phyloP scores from a whole-genome alignment of 176 grass and related monocot species.

The Chrysopogon serrulatus region DNA sequence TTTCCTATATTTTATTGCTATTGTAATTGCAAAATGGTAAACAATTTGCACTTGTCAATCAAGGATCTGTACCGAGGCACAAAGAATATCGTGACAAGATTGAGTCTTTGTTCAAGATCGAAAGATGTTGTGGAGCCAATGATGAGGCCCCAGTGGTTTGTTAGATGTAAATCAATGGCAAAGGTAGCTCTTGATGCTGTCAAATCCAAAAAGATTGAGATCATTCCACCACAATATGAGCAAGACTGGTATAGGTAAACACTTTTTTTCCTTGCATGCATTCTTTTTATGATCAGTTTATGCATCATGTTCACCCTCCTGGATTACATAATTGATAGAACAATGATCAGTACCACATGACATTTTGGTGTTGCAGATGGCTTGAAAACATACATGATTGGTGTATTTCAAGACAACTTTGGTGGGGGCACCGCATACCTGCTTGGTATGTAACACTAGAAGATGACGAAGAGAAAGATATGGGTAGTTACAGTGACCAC shows the following conservation, averaged over 20 bases:
- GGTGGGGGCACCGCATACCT: constrained; percentile 87
- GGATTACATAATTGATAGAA: neutral
- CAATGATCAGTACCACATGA: neutral
- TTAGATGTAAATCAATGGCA: constrained; percentile 76
- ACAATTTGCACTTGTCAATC: constrained; percentile 4
- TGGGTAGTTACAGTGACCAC: constrained; percentile 66
- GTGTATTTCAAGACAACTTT: constrained; percentile 93
- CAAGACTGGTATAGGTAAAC: constrained; percentile 84
- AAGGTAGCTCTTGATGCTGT: constrained; percentile 75
- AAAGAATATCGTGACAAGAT: constrained; percentile 77
- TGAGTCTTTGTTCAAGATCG: constrained; percentile 79
- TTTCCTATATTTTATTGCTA: constrained; percentile 4
- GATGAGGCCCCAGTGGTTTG: constrained; percentile 88
- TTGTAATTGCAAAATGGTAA: constrained; percentile 24
- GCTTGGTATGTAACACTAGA: constrained; percentile 80
- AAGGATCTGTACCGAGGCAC: constrained; percentile 70
- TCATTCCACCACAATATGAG: constrained; percentile 89
- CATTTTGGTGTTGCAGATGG: constrained; percentile 45
- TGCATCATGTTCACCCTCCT: neutral
- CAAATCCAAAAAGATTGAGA: constrained; percentile 68
- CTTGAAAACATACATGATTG: constrained; percentile 87
- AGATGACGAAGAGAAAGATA: constrained; percentile 56
- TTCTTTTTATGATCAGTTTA: neutral
- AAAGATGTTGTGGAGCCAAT: constrained; percentile 81
- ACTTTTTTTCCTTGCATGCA: neutral